Evolutionary conservation across 2,329 filamentous ascomycete genomes (phyloP), one percentile per base, ranked within the genome.

Genomic region (Leptosphaerulina australis): DNA sequence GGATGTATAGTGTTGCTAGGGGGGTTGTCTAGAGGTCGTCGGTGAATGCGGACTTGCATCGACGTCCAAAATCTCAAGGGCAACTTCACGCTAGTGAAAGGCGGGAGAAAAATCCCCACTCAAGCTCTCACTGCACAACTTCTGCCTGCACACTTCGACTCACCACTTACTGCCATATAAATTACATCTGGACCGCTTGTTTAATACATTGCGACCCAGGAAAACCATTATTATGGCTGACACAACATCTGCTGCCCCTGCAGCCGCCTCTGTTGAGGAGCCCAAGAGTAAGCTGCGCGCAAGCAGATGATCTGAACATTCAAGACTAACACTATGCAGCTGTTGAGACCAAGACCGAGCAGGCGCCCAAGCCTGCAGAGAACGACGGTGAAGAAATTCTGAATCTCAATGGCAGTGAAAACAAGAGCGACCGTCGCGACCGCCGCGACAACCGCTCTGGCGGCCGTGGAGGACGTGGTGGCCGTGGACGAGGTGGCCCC

Each of bases 221-320:
- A 60, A 57, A 56, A 58, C 64, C 58, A 40, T 60, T 44, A 18
- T 43, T 29, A 52, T 58, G 37, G 55, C 56, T 24, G 54, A 50
- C 38, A 26, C 44, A 22, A 21, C 36, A 11, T 10, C 39, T 43
- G 43, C 43, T 29, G 31, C 33, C 41, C 41, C 41, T 15, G 41
- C 40, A 15, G 43, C 56, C 14, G 52, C 57, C 36, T 50, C 55
- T 30, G 56, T 26, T 18, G 60, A 68, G 50, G 45, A 21, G 45
- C 56, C 28, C 56, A 59, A 44, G 58, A 55, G 44, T 52, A 53
- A 38, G 34, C 40, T 25, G 30, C 26, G n/a, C 41, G 30, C 28
- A 36, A n/a, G n/a, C 46, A 8, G 21, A 14, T 12, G 40, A 50
- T 11, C n/a, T n/a, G 9, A 10, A n/a, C 3, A 24, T 12, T 25